phyloP scores from a whole-genome alignment of 495 filamentous ascomycete genomes.

The Hypoxylon fuscum region DNA sequence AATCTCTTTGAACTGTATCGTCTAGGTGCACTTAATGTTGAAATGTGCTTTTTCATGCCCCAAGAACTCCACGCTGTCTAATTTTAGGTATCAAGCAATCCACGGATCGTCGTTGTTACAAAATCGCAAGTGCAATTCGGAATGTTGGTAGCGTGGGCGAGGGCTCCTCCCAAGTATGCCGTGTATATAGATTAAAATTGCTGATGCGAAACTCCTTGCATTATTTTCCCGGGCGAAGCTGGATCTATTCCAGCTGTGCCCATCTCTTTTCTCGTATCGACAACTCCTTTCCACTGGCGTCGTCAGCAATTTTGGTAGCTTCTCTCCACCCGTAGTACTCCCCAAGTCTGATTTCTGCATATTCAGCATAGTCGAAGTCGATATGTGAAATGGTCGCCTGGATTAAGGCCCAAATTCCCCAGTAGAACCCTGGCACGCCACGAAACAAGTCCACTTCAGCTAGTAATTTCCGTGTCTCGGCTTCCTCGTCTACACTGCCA shows the following conservation, averaged over 20 bases:
- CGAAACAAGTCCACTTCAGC: conserved; percentile 87
- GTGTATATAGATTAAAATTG: conserved; percentile 16
- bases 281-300: conserved; percentile 65
- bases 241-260: conserved; percentile 62
- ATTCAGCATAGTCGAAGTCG: conserved; percentile 95
- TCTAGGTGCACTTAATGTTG: neutral
- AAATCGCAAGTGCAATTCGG: neutral
- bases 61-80: conserved; percentile 12
- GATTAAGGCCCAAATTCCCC: conserved; percentile 96
- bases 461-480: conserved; percentile 68
- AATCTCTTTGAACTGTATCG: neutral
- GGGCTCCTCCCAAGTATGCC: neutral
- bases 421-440: conserved; percentile 86
- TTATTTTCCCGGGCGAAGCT: neutral
- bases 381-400: conserved; percentile 95
- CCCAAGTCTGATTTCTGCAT: conserved; percentile 85
- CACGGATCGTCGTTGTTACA: conserved; percentile 2
- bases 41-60: neutral
- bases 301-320: conserved; percentile 70
- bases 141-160: neutral
- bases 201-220: neutral
- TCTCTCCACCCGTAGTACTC: conserved; percentile 97
- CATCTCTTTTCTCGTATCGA: conserved; percentile 84
- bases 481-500: conserved; percentile 60
- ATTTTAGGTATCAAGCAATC: conserved; percentile 12